Evolutionary conservation across 352 stramenopile species (phyloP), one percentile per base, ranked within the genome.

Genomic region (Phytophthora crassamura): DNA sequence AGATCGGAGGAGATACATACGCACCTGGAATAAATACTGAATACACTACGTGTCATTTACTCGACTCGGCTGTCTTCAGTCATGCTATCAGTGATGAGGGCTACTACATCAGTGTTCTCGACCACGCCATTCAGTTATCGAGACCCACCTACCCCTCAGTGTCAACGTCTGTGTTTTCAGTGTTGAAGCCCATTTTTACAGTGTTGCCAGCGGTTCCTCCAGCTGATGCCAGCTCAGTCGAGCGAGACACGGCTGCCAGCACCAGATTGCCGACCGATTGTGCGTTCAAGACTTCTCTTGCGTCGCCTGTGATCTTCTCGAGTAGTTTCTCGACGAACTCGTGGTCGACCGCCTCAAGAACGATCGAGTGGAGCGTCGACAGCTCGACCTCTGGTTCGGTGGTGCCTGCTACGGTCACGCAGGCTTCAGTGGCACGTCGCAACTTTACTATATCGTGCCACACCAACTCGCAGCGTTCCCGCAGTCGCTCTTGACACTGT

Each of bases 341-440:
- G 2, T 61, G 59, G 34, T 48, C 69, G 14, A 70, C 60, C 2
- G 67, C 39, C 3, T 40, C 34, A 34, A 75, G 61, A 28, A 74
- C 53, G 5, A 69, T 20, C 10, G 53, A 58, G 66, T 61, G 70
- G 10, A 75, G 52, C 12, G 16, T 56, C 47, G 76, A 59, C 18
- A 79, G 48, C 58, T 75, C 71, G 16, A 67, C 16, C 6, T 36
- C 47, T 18, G 64, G 36, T 1, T 48, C 46, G 5, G 60, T 72
- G 54, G 22, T 59, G 48, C 6, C 55, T 54, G 34, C 50, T 53
- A 16, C 52, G 12, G 49, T 36, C 3, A 41, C 20, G 15, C 49
- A 57, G 8, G 49, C 49, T 41, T 33, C 60, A 16, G 75, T 54
- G 3, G 60, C 51, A n/a, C 0, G 47, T 50, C 43, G 43, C 18